These are phyloP conservation scores for Triglochin maritima DNA, from an alignment of 106 monocot genomes.

Conservation along the genomic window DNA sequence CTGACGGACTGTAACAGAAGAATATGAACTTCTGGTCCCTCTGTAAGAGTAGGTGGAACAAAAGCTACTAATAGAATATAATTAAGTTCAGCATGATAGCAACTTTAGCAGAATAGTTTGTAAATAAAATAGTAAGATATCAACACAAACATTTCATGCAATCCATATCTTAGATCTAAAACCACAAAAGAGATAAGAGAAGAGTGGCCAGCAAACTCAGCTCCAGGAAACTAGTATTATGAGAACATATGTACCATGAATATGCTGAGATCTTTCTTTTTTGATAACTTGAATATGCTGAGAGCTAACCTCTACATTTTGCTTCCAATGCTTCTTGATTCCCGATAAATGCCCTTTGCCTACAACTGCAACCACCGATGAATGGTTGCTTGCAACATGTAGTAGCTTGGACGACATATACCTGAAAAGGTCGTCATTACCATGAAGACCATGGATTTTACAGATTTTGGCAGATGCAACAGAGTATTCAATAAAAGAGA, in stretches of 20 bases:
- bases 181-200: not conserved
- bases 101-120: no score
- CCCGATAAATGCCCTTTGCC: slow-evolving; percentile 91
- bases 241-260: not conserved
- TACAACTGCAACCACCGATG: slow-evolving; percentile 90
- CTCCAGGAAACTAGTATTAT: no score
- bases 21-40: no score
- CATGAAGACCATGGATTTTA: not conserved
- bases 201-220: not conserved
- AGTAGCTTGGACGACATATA: slow-evolving; percentile 80
- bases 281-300: not conserved
- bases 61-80: no score
- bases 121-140: not conserved
- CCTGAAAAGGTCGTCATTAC: slow-evolving; percentile 22
- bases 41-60: no score
- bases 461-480: not conserved
- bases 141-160: not conserved
- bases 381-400: slow-evolving; percentile 66
- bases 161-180: not conserved
- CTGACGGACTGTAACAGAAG: no score
- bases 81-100: no score
- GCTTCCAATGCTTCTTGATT: slow-evolving; percentile 87
- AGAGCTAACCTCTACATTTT: slow-evolving; percentile 54
- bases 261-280: not conserved
- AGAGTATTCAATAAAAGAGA: no score